A percentile compares a stretch with the other conserved stretches of the same genome.
Evolutionary conservation across 768 basidiomycete genomes (phyloP).

Genomic region (Suillus tomentosus): DNA sequence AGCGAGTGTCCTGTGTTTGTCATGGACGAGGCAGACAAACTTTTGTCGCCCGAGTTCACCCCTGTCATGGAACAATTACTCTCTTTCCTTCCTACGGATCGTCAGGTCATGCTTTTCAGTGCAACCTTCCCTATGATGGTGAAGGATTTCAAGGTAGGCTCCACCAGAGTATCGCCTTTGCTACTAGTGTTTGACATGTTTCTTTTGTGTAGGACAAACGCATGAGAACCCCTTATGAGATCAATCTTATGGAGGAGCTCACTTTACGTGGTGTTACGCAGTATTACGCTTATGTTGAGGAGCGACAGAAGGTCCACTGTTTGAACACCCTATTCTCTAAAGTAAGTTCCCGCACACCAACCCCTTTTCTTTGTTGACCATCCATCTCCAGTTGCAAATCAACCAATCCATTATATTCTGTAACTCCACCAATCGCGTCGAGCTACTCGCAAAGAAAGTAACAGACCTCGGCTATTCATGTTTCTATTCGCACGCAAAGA

Average conservation of each 20-base stretch:
- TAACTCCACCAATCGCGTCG: conserved; percentile 99
- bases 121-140: conserved; percentile 99
- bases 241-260: conserved; percentile 99
- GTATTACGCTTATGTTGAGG: conserved; percentile 99
- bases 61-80: conserved; percentile 98
- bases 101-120: conserved; percentile 99
- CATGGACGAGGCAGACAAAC: conserved; percentile 99
- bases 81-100: conserved; percentile 75
- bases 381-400: conserved; percentile 83
- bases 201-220: conserved; percentile 74
- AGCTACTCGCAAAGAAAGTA: conserved; percentile 98
- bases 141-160: conserved; percentile 91
- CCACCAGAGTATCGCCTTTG: background rate
- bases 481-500: conserved; percentile 99
- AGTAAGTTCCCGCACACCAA: conserved; percentile 41
- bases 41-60: conserved; percentile 95
- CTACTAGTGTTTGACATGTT: conserved; percentile 21
- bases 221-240: conserved; percentile 94
- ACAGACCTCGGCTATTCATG: conserved; percentile 99
- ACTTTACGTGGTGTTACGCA: conserved; percentile 98
- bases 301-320: conserved; percentile 99
- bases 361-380: conserved; percentile 11
- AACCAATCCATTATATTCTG: conserved; percentile 99
- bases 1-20: conserved; percentile 95
- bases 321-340: conserved; percentile 99